phyloP scores from a whole-genome alignment of 768 basidiomycete species.

The Amanita fuliginea region DNA sequence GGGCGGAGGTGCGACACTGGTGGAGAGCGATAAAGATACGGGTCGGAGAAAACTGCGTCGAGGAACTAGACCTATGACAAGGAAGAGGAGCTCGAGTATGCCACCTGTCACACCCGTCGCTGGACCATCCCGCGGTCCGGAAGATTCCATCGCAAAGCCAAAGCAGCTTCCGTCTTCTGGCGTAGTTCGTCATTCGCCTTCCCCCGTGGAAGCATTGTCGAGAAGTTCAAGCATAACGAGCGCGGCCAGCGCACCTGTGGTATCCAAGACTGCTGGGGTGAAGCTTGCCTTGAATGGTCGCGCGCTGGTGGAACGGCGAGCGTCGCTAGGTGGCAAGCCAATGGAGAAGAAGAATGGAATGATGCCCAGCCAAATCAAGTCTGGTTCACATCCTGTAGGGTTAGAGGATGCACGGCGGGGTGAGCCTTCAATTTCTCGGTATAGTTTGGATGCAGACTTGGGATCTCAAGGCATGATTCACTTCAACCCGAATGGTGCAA shows the following conservation, averaged over 20 bases:
- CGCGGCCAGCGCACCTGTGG: conserved; percentile 18
- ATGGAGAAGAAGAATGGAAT: neutral
- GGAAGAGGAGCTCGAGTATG: conserved; percentile 3
- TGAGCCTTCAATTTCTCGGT: neutral
- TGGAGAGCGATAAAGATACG: neutral
- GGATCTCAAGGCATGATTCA: neutral
- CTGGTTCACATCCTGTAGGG: neutral
- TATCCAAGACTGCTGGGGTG: conserved; percentile 5
- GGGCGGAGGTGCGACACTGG: too few species aligned
- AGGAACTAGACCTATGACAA: conserved; percentile 10
- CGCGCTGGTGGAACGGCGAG: conserved; percentile 9
- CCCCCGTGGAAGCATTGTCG: conserved; percentile 11
- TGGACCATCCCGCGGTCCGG: neutral
- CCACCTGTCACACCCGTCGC: conserved; percentile 8
- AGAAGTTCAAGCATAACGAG: conserved; percentile 22
- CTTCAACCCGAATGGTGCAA: neutral
- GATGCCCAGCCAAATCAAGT: neutral
- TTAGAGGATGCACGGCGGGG: neutral
- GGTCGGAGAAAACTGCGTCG: neutral
- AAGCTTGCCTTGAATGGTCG: conserved; percentile 13
- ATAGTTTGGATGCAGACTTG: neutral
- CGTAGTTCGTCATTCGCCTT: neutral
- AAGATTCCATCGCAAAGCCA: neutral
- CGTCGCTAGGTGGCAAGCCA: conserved; percentile 7
- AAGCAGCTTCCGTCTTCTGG: neutral